Conservation (phyloP, 2,329 filamentous ascomycete species). For the Plectosphaerella cucumerina region DNA sequence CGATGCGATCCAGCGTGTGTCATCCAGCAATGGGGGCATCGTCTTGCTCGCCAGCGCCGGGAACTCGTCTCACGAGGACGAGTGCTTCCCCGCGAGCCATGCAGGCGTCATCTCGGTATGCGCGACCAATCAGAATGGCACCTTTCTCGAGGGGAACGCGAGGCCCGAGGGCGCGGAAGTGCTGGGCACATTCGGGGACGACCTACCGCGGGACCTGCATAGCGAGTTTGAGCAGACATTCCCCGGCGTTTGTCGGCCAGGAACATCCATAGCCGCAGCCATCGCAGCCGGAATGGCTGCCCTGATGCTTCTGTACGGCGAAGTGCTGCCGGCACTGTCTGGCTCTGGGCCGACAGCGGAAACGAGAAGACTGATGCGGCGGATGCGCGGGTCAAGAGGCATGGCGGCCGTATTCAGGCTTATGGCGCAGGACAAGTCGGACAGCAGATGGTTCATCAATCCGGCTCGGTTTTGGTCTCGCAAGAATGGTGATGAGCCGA, state of each 20-base stretch:
- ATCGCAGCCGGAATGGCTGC: background rate
- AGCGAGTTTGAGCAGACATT: background rate
- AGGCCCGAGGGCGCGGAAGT: background rate
- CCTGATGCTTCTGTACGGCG: background rate
- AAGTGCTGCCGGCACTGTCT: background rate
- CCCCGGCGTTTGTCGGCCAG: background rate
- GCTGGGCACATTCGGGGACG: background rate
- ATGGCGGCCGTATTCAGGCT: background rate
- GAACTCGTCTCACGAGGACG: constrained; percentile 5
- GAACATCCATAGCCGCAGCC: background rate
- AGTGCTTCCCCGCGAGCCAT: constrained; percentile 5
- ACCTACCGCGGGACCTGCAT: background rate
- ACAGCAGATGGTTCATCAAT: background rate
- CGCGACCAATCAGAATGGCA: constrained; percentile 1
- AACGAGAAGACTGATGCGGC: background rate
- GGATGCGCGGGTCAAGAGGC: background rate
- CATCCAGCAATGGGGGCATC: background rate
- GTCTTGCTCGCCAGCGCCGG: background rate
- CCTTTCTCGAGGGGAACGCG: background rate
- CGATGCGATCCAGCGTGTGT: background rate
- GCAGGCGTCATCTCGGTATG: constrained; percentile 11
- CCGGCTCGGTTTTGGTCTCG: background rate
- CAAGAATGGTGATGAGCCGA: background rate
- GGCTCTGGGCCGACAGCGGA: too few relatives aligned
- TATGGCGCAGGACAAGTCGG: background rate